phyloP scores from a whole-genome alignment of 192 early-diverging fungal genomes.

The Paraglomus brasilianum region DNA sequence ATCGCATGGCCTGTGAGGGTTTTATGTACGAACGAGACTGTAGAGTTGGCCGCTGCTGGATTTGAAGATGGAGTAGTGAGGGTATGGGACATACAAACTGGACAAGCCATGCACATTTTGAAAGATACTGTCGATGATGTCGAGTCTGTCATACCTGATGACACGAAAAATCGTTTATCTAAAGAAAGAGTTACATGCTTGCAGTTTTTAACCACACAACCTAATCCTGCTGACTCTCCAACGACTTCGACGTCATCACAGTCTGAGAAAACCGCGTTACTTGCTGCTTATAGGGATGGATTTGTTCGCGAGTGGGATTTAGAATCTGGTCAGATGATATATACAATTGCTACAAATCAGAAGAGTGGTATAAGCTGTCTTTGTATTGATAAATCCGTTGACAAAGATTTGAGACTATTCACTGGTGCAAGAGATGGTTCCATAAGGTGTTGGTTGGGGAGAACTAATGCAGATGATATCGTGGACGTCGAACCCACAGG shows the following conservation, averaged over 20 bases:
- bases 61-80: constrained; percentile 31
- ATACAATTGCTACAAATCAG: constrained; percentile 27
- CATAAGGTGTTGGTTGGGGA: constrained; percentile 23
- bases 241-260: background rate
- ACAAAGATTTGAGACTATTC: constrained; percentile 1
- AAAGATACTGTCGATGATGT: constrained; percentile 31
- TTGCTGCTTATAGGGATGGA: constrained; percentile 22
- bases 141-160: constrained; percentile 5
- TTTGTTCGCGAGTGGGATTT: constrained; percentile 30
- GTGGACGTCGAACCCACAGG: background rate
- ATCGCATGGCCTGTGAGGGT: constrained; percentile 30
- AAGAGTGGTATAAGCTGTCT: constrained; percentile 27
- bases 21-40: constrained; percentile 24
- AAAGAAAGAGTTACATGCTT: constrained; percentile 28
- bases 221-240: background rate
- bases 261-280: background rate
- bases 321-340: constrained; percentile 7
- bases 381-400: constrained; percentile 4
- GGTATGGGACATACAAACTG: constrained; percentile 30
- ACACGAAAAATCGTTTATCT: background rate
- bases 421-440: constrained; percentile 30
- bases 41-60: constrained; percentile 22
- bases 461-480: background rate
- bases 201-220: constrained; percentile 1
- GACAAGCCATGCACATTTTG: constrained; percentile 21